Conservation (phyloP, 1,284 basidiomycete species). For the Cryptococcus neoformans region DNA sequence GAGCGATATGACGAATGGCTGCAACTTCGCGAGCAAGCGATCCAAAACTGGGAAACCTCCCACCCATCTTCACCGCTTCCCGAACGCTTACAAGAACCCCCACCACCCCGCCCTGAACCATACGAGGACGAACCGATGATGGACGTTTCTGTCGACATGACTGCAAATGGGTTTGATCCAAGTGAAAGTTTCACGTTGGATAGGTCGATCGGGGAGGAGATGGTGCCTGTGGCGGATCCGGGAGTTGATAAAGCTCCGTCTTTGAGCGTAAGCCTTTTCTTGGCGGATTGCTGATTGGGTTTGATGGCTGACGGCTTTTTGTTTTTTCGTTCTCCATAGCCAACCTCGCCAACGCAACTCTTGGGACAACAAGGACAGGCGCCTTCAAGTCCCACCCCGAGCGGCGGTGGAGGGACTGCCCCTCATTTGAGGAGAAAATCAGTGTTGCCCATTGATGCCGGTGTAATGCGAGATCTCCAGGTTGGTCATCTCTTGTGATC, state of each 20-base stretch:
- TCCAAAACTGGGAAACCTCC: constrained; percentile 63
- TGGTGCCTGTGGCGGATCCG: constrained; percentile 84
- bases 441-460: constrained; percentile 67
- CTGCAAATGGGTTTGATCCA: constrained; percentile 75
- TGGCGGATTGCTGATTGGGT: background rate
- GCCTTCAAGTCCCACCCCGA: constrained; percentile 9
- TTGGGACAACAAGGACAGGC: constrained; percentile 9
- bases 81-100: constrained; percentile 66
- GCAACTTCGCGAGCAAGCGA: constrained; percentile 68
- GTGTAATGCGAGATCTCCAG: constrained; percentile 83
- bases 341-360: constrained; percentile 21
- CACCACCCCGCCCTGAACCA: constrained; percentile 63
- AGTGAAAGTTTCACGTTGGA: constrained; percentile 63
- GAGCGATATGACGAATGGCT: constrained; percentile 81
- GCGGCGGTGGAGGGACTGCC: background rate
- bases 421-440: constrained; percentile 38
- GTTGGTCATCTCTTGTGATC: constrained; percentile 59
- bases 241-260: constrained; percentile 59
- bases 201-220: constrained; percentile 70
- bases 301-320: background rate
- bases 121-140: constrained; percentile 77
- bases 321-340: constrained; percentile 8
- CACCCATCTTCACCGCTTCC: constrained; percentile 63
- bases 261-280: constrained; percentile 25
- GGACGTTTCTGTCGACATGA: constrained; percentile 82